phyloP scores from a whole-genome alignment of 1,139 yeast species.

The Candida smagusa region DNA sequence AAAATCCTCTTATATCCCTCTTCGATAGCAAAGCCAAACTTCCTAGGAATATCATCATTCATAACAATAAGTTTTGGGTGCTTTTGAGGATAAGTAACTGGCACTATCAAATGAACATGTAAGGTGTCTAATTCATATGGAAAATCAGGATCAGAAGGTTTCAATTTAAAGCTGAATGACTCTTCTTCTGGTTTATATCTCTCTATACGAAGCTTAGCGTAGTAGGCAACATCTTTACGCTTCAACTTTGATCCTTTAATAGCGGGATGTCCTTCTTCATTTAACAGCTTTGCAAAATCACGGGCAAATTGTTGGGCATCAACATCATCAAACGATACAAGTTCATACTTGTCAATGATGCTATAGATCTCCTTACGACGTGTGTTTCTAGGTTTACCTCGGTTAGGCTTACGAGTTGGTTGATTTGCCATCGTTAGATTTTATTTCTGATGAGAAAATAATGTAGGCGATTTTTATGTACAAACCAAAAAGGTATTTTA shows the following conservation, averaged over 20 bases:
- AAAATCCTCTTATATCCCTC: slow-evolving; percentile 57
- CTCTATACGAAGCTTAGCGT: neutral
- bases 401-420: too few species aligned
- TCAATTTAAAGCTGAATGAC: slow-evolving; percentile 11
- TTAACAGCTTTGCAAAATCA: neutral
- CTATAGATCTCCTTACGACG: slow-evolving; percentile 2
- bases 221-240: neutral
- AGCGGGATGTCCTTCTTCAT: neutral
- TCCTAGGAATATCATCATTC: slow-evolving; percentile 70
- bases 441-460: too few species aligned
- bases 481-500: too few species aligned
- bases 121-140: slow-evolving; percentile 59
- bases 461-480: too few species aligned
- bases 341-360: neutral
- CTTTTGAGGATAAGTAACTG: slow-evolving; percentile 50
- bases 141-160: slow-evolving; percentile 73
- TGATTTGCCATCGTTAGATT: too few species aligned
- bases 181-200: neutral
- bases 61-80: slow-evolving; percentile 50
- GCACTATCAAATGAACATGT: slow-evolving; percentile 52
- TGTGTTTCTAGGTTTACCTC: too few species aligned
- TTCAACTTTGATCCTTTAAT: neutral
- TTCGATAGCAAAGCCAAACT: slow-evolving; percentile 65
- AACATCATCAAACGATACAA: neutral
- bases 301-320: neutral